Conservation (phyloP, 2,329 filamentous ascomycete species). For the Graphilbum sp. region DNA sequence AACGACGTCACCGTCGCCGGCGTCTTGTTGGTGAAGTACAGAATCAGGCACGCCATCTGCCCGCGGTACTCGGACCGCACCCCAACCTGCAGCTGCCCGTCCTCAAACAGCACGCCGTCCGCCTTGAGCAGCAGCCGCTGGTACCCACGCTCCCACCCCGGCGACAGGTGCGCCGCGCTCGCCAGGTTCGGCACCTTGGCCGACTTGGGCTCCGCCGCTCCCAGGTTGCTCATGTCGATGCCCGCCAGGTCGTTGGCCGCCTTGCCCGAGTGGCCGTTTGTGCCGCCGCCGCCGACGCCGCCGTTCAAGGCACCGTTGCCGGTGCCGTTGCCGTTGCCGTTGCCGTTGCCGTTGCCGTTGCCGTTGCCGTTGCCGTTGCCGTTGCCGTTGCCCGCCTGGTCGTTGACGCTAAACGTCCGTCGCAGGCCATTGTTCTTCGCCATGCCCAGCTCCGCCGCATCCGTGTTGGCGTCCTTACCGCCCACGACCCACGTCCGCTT, state of each 20-base stretch:
- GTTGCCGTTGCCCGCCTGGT: slow-evolving; percentile 24
- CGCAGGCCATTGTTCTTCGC: slow-evolving; percentile 70
- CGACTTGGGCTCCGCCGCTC: slow-evolving; percentile 28
- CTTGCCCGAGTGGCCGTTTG: slow-evolving; percentile 17
- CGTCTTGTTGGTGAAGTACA: slow-evolving; percentile 94
- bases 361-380: slow-evolving; percentile 16
- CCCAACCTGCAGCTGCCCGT: slow-evolving; percentile 84
- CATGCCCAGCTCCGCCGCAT: slow-evolving; percentile 63
- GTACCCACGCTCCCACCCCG: slow-evolving; percentile 86
- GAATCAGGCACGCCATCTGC: slow-evolving; percentile 87
- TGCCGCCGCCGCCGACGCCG: not conserved
- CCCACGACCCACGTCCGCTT: slow-evolving; percentile 97
- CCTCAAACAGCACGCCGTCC: slow-evolving; percentile 87
- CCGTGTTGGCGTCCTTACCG: slow-evolving; percentile 81
- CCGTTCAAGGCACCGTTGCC: not conserved
- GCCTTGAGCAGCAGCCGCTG: slow-evolving; percentile 62
- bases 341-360: slow-evolving; percentile 21
- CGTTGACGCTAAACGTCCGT: slow-evolving; percentile 54
- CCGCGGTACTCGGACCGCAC: slow-evolving; percentile 85
- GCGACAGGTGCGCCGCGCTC: slow-evolving; percentile 80
- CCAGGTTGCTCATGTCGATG: slow-evolving; percentile 71
- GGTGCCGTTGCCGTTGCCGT: slow-evolving; percentile 17
- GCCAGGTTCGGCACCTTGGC: slow-evolving; percentile 67
- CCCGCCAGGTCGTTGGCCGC: slow-evolving; percentile 56
- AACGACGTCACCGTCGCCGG: slow-evolving; percentile 74